These are phyloP conservation scores for Cnidoscolus chayamansa DNA, from an alignment of 441 rosid species.

Conservation along the genomic window DNA sequence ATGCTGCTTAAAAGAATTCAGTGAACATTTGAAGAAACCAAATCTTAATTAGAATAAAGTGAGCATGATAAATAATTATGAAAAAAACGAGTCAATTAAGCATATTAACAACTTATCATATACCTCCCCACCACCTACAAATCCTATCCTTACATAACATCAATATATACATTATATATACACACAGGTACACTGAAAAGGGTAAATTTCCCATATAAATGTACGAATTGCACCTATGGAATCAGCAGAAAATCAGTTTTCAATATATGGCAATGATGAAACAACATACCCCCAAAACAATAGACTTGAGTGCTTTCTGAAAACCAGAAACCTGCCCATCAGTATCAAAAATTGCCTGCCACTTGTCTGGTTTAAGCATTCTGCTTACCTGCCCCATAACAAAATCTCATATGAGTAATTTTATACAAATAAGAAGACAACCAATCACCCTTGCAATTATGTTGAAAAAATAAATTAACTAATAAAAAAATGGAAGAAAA, in stretches of 20 bases:
- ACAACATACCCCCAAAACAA: constrained; percentile 76
- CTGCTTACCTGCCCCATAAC: constrained; percentile 54
- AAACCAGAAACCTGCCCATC: constrained; percentile 82
- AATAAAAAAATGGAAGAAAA: neutral
- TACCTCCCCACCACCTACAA: neutral
- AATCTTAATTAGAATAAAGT: neutral
- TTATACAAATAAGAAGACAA: neutral
- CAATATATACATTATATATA: too few species aligned
- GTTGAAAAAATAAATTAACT: neutral
- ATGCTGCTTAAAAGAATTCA: constrained; percentile 1
- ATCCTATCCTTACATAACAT: neutral
- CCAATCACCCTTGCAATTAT: neutral
- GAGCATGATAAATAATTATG: neutral
- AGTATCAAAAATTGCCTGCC: constrained; percentile 69
- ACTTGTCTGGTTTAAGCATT: constrained; percentile 91
- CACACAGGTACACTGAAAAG: neutral
- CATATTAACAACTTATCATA: neutral
- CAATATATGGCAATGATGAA: constrained; percentile 1
- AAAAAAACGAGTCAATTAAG: neutral
- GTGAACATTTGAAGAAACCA: neutral
- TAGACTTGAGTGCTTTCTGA: constrained; percentile 73
- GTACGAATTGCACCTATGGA: neutral
- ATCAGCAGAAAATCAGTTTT: neutral
- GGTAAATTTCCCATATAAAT: neutral
- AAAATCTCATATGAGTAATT: constrained; percentile 19